Evolutionary conservation across 345 rosid genomes (phyloP).

Genomic region (Lenwebbia sp.): DNA sequence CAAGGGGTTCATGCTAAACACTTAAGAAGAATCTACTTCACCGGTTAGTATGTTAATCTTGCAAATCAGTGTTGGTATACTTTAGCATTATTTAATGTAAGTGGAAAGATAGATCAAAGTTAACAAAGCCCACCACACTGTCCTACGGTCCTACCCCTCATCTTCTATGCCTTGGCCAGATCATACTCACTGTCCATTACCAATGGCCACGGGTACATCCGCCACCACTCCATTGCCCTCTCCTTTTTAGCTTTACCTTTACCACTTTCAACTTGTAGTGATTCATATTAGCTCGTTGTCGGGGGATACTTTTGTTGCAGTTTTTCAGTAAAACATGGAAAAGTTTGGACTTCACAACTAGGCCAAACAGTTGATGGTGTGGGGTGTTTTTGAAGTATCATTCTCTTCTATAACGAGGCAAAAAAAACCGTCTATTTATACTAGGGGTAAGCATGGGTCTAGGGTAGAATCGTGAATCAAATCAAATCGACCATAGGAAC

Average conservation of each 20-base stretch:
- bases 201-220: neutral
- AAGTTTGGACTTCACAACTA: neutral
- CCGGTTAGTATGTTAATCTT: neutral
- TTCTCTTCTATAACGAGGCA: neutral
- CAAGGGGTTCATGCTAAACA: neutral
- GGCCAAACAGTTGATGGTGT: neutral
- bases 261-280: neutral
- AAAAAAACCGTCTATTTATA: no score
- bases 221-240: neutral
- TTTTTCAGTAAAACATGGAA: neutral
- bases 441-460: no score
- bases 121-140: neutral
- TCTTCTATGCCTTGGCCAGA: neutral
- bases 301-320: neutral
- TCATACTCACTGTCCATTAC: neutral
- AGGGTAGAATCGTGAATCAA: no score
- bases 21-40: neutral
- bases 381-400: neutral
- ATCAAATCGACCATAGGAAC: no score
- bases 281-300: neutral
- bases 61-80: neutral
- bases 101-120: neutral
- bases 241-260: neutral
- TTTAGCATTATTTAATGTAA: neutral
- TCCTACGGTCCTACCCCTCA: neutral